Evolutionary conservation across 2,329 filamentous ascomycete genomes (phyloP).

Genomic region (Calonectria hawksworthii): DNA sequence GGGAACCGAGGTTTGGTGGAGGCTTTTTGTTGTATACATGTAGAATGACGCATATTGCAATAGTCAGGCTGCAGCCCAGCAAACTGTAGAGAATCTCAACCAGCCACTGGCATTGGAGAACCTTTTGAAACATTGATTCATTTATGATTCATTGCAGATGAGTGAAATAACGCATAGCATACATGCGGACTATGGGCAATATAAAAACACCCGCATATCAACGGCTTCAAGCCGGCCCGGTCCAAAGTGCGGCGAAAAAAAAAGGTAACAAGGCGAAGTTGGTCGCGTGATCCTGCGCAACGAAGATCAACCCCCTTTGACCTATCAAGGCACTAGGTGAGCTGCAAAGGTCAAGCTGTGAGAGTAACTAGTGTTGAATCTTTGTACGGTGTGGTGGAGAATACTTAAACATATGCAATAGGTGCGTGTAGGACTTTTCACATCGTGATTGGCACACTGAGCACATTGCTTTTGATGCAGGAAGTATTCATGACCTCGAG

Average conservation of each 20-base stretch:
- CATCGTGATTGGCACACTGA: too few relatives aligned
- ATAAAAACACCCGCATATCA: not conserved
- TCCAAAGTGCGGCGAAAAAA: too few relatives aligned
- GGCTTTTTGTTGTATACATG: not conserved
- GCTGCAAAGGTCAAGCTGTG: too few relatives aligned
- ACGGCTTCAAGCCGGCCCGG: not conserved
- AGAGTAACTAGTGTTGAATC: too few relatives aligned
- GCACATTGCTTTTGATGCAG: too few relatives aligned
- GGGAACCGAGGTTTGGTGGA: not conserved
- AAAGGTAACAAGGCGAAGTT: too few relatives aligned
- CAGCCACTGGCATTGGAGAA: not conserved
- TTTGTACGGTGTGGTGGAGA: too few relatives aligned
- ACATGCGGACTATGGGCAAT: not conserved
- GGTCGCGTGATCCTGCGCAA: not conserved
- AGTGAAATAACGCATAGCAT: not conserved
- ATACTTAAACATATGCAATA: too few relatives aligned
- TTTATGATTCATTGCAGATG: not conserved
- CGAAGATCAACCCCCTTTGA: not conserved
- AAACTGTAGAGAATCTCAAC: not conserved
- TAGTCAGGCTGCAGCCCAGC: not conserved
- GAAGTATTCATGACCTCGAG: too few relatives aligned
- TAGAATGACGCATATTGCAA: not conserved
- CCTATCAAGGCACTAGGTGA: not conserved
- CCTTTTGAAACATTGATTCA: not conserved
- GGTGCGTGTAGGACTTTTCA: too few relatives aligned